These are phyloP conservation scores for Penicillium daleae DNA, from an alignment of 495 filamentous ascomycete species.

Conservation along the genomic window DNA sequence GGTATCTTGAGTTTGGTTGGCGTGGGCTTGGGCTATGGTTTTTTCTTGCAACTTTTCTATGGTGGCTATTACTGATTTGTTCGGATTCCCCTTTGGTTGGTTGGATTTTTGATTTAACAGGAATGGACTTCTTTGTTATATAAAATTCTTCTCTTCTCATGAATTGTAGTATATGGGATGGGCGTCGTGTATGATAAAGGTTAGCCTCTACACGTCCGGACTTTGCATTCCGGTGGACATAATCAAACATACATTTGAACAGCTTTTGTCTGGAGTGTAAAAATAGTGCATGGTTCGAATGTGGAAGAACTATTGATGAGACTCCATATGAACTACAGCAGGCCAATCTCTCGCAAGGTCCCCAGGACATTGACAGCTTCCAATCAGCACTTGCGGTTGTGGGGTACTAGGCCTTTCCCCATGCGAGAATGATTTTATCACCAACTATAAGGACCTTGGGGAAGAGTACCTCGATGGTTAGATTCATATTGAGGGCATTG, in stretches of 20 bases:
- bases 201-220: neutral
- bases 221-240: neutral
- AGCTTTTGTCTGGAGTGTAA: neutral
- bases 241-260: neutral
- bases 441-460: constrained; percentile 40
- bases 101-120: constrained; percentile 18
- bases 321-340: neutral
- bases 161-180: neutral
- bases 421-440: constrained; percentile 9
- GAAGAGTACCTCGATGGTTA: constrained; percentile 41
- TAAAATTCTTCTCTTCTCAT: constrained; percentile 3
- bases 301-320: neutral
- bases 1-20: constrained; percentile 7
- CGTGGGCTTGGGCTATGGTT: neutral
- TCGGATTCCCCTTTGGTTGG: constrained; percentile 7
- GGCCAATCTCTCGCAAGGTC: neutral
- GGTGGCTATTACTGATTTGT: constrained; percentile 7
- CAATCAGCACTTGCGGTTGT: constrained; percentile 5
- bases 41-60: neutral
- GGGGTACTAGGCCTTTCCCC: constrained; percentile 6
- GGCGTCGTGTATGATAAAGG: neutral
- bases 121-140: constrained; percentile 21
- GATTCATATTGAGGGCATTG: constrained; percentile 26
- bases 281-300: neutral
- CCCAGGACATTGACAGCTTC: neutral